A percentile compares a stretch with the other conserved stretches of the same genome.
These are phyloP conservation scores for Sporothrix inflata DNA, from an alignment of 2,329 filamentous ascomycete genomes.

Conservation along the genomic window DNA sequence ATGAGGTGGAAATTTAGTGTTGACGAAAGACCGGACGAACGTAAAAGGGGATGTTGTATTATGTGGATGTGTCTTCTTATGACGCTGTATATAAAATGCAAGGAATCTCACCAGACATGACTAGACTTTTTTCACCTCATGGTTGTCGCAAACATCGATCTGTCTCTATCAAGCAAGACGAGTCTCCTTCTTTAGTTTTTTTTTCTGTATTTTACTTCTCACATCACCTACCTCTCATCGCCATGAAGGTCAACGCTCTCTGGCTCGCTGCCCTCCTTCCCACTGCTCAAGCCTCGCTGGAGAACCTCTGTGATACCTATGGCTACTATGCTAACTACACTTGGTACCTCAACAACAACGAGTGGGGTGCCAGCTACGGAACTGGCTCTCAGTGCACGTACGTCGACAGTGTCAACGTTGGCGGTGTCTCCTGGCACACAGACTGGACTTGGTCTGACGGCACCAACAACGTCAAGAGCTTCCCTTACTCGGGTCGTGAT, in stretches of 20 bases:
- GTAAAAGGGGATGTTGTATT: no score
- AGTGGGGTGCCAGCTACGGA: neutral
- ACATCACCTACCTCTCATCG: neutral
- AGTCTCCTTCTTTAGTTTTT: no score
- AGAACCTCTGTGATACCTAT: neutral
- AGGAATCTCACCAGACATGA: no score
- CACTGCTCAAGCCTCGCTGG: neutral
- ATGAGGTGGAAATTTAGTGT: no score
- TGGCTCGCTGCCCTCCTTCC: neutral
- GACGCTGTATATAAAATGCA: no score
- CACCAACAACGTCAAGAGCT: constrained; percentile 5
- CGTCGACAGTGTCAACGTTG: neutral
- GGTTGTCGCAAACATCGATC: neutral
- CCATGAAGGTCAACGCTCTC: neutral
- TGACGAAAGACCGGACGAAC: no score
- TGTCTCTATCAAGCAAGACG: no score
- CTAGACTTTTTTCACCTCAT: no score
- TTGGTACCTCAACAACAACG: constrained; percentile 13
- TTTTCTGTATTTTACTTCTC: no score
- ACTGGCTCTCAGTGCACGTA: constrained; percentile 12
- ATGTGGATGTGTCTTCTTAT: no score
- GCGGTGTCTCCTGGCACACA: constrained; percentile 1
- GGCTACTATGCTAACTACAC: constrained; percentile 10
- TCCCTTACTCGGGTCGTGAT: constrained; percentile 1
- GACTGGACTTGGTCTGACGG: constrained; percentile 8